These are phyloP conservation scores for Canna indica DNA, from an alignment of 176 grass and related monocot genomes.

Conservation along the genomic window DNA sequence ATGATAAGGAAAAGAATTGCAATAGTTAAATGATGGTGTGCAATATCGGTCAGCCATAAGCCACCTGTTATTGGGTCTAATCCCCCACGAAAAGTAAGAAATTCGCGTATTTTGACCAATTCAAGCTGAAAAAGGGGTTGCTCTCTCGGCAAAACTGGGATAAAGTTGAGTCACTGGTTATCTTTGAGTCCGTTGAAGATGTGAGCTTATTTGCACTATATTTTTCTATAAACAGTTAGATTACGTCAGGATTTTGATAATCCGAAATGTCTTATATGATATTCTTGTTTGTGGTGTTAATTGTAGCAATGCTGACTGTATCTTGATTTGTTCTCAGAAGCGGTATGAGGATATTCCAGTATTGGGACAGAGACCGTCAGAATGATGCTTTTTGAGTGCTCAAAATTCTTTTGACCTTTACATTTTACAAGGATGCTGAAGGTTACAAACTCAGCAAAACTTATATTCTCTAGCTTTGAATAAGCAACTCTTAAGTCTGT, in stretches of 20 bases:
- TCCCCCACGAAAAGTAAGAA: too few species aligned
- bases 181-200: too few species aligned
- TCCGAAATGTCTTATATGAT: not conserved
- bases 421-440: slow-evolving; percentile 3
- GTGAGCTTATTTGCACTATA: not conserved
- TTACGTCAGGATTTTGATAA: not conserved
- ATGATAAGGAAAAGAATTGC: too few species aligned
- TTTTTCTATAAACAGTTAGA: not conserved
- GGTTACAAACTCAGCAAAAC: not conserved
- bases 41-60: too few species aligned
- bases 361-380: slow-evolving; percentile 15
- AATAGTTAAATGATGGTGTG: too few species aligned
- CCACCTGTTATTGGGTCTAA: too few species aligned
- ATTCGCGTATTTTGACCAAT: too few species aligned
- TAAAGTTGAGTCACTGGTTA: too few species aligned
- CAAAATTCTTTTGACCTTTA: not conserved
- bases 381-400: not conserved
- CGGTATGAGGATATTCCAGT: slow-evolving; percentile 23
- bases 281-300: not conserved
- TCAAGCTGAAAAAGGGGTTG: too few species aligned
- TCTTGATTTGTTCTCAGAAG: slow-evolving; percentile 13
- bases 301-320: not conserved
- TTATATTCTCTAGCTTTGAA: not conserved
- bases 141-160: too few species aligned
- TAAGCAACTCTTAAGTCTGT: not conserved